These are phyloP conservation scores for grape (Vitis vinifera) DNA, from an alignment of 164 flowering plant genomes.

Conservation along the genomic window DNA sequence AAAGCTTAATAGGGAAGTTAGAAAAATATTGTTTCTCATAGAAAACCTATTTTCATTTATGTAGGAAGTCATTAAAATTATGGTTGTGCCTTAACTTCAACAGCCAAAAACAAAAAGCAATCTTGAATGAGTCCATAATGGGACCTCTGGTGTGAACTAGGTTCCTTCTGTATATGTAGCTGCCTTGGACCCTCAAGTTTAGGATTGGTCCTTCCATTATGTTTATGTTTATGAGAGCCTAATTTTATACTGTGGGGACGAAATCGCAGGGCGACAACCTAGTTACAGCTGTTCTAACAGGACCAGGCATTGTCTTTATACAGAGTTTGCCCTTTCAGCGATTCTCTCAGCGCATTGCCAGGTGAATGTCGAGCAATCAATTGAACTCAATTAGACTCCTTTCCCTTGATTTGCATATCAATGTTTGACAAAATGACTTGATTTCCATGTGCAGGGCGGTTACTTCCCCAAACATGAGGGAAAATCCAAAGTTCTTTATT, in stretches of 20 bases:
- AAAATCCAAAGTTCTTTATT: slow-evolving; percentile 88
- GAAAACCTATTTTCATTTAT: no score
- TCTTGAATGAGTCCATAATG: no score
- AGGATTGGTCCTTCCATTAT: neutral
- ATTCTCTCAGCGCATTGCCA: slow-evolving; percentile 79
- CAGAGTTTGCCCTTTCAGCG: slow-evolving; percentile 88
- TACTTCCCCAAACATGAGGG: slow-evolving; percentile 94
- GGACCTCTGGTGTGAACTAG: no score
- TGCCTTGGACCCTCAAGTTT: neutral
- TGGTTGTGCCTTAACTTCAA: no score
- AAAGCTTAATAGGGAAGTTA: no score
- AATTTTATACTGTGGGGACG: neutral
- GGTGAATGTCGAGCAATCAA: slow-evolving; percentile 32
- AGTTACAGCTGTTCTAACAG: slow-evolving; percentile 70
- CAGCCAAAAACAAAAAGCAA: no score
- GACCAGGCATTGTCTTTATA: slow-evolving; percentile 88
- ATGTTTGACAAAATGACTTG: neutral
- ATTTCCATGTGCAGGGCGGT: slow-evolving; percentile 69
- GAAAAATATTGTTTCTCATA: no score
- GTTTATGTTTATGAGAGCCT: neutral
- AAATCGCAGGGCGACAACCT: slow-evolving; percentile 62
- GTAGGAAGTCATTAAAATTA: no score
- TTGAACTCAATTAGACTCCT: neutral
- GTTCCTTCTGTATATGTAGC: neutral
- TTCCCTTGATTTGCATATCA: neutral